A percentile compares a stretch with the other conserved stretches of the same genome.
phyloP scores from a whole-genome alignment of 257 asterid species.

The Nicotiana otophora region DNA sequence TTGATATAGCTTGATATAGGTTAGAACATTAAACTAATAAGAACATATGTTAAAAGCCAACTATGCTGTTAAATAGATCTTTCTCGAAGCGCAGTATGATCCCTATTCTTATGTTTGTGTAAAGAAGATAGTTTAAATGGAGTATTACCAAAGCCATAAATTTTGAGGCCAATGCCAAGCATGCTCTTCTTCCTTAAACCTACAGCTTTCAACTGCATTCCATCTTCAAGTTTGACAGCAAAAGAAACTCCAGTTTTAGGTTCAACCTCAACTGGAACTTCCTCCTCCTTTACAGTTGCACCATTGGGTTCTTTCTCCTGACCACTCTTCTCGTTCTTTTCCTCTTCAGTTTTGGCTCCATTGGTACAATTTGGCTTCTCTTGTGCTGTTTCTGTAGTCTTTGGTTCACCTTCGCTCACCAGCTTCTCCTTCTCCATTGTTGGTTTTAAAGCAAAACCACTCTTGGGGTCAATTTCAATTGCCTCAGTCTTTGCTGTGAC shows the following conservation, averaged over 20 bases:
- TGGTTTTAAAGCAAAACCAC: slow-evolving; percentile 26
- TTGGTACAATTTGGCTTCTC: slow-evolving; percentile 21
- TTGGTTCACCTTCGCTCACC: slow-evolving; percentile 13
- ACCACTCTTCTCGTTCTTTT: slow-evolving; percentile 15
- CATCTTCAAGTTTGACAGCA: slow-evolving; percentile 46
- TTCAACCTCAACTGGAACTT: slow-evolving; percentile 51
- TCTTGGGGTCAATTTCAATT: slow-evolving; percentile 43
- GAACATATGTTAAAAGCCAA: neutral
- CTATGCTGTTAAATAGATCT: too few relatives aligned
- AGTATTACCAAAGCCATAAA: slow-evolving; percentile 52
- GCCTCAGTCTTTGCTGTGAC: slow-evolving; percentile 30
- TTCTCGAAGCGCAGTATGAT: neutral
- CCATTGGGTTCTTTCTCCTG: slow-evolving; percentile 18
- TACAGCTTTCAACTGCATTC: slow-evolving; percentile 48
- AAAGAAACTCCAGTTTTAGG: slow-evolving; percentile 60
- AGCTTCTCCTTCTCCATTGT: slow-evolving; percentile 15
- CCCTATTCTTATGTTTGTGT: neutral
- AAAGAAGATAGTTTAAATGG: neutral
- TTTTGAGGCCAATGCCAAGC: slow-evolving; percentile 65
- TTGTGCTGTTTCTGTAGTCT: slow-evolving; percentile 4
- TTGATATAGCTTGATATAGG: neutral
- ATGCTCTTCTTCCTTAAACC: slow-evolving; percentile 80
- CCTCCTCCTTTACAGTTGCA: slow-evolving; percentile 29
- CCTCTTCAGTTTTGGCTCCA: slow-evolving; percentile 22
- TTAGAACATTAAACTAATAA: neutral